phyloP scores from a whole-genome alignment of 306 rosid species.

The Glycine tomentella region DNA sequence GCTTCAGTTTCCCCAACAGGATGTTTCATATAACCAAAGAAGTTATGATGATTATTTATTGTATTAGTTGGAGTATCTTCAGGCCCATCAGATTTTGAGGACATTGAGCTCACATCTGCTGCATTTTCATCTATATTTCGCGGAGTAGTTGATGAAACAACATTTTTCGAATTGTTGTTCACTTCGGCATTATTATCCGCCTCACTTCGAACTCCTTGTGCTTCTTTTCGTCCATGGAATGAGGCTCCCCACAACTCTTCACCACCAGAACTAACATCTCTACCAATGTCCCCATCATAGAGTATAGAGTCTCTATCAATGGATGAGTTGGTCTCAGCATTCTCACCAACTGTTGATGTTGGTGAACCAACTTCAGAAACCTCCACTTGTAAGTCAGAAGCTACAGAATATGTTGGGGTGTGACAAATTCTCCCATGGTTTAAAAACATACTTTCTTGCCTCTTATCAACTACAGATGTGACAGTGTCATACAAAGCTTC shows the following conservation, averaged over 20 bases:
- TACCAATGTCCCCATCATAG: constrained; percentile 70
- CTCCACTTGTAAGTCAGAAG: constrained; percentile 95
- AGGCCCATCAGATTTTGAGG: constrained; percentile 41
- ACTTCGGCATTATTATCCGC: constrained; percentile 31
- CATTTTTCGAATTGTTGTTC: constrained; percentile 38
- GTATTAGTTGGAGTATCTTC: constrained; percentile 43
- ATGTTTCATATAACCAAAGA: constrained; percentile 38
- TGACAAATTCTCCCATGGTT: constrained; percentile 53
- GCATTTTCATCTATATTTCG: constrained; percentile 49
- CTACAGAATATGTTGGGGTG: constrained; percentile 74
- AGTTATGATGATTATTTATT: constrained; percentile 20
- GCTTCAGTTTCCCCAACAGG: constrained; percentile 43
- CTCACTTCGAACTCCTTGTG: constrained; percentile 14
- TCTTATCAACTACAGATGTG: constrained; percentile 51
- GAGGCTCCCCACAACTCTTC: constrained; percentile 64
- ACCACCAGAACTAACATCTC: constrained; percentile 51
- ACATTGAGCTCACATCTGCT: constrained; percentile 43
- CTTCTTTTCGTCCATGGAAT: constrained; percentile 40
- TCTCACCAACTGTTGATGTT: constrained; percentile 63
- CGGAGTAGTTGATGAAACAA: constrained; percentile 24
- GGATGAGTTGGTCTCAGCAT: constrained; percentile 56
- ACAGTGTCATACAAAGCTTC: constrained; percentile 51
- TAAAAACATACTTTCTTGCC: constrained; percentile 52
- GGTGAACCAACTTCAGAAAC: constrained; percentile 86
- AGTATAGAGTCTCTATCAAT: constrained; percentile 65